Conservation (phyloP, 1,284 basidiomycete genomes). For the Cronartium quercuum region DNA sequence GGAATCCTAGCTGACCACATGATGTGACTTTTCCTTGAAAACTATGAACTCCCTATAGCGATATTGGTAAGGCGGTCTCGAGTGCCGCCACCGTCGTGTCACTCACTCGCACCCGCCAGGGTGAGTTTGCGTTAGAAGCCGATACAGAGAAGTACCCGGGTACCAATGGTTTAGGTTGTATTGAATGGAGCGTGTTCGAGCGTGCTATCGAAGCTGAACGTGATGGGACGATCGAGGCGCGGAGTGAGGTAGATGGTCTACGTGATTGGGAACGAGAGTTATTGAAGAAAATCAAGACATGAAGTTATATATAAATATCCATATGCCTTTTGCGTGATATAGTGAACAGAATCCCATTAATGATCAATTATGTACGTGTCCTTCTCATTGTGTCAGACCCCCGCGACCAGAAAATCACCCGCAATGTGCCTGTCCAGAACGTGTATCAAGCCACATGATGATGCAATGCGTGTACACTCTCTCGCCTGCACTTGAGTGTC, state of each 20-base stretch:
- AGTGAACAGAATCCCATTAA: too few relatives aligned
- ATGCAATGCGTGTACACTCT: too few relatives aligned
- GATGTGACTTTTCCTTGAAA: too few relatives aligned
- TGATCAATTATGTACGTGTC: too few relatives aligned
- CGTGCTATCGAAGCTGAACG: slow-evolving; percentile 52
- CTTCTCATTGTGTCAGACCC: too few relatives aligned
- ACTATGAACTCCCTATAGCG: slow-evolving; percentile 47
- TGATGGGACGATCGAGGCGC: background rate
- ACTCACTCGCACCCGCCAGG: slow-evolving; percentile 75
- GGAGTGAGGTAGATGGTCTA: slow-evolving; percentile 11
- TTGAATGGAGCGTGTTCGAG: slow-evolving; percentile 73
- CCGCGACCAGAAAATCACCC: too few relatives aligned
- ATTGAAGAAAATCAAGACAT: slow-evolving; percentile 30
- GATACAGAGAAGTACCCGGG: slow-evolving; percentile 52
- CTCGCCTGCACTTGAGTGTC: too few relatives aligned
- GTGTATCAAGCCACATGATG: too few relatives aligned
- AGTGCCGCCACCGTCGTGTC: slow-evolving; percentile 86
- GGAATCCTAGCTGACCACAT: too few relatives aligned
- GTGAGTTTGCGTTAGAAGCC: slow-evolving; percentile 61
- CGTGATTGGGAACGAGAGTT: slow-evolving; percentile 28
- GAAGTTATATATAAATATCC: background rate
- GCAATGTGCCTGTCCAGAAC: too few relatives aligned
- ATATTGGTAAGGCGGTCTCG: slow-evolving; percentile 71
- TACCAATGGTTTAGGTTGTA: slow-evolving; percentile 54
- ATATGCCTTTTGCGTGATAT: too few relatives aligned